phyloP scores from a whole-genome alignment of 2,329 filamentous ascomycete genomes.

The Colletotrichum gloeosporioides region DNA sequence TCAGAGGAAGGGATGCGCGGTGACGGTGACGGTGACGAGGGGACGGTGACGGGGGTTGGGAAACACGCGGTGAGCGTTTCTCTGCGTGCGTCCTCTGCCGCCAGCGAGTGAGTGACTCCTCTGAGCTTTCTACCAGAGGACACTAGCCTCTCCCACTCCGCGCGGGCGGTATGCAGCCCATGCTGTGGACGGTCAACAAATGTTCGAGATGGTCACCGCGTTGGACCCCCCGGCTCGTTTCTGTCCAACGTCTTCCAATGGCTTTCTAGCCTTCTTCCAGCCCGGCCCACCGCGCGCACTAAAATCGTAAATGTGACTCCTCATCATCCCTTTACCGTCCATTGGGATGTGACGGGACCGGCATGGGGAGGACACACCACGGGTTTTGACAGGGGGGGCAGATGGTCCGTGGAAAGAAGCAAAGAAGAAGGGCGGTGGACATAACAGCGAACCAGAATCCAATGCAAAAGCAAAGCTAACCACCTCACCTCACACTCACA shows the following conservation, averaged over 20 bases:
- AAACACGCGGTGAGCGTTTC: slow-evolving; percentile 21
- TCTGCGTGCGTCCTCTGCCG: not conserved
- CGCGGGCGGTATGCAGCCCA: not conserved
- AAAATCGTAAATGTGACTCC: not conserved
- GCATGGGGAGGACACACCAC: not conserved
- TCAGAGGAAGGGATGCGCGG: not conserved
- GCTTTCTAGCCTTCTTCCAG: not conserved
- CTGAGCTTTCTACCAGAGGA: not conserved
- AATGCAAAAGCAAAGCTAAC: slow-evolving; percentile 16
- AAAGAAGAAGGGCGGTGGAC: slow-evolving; percentile 20
- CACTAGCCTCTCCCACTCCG: not conserved
- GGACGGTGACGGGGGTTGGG: slow-evolving; percentile 19
- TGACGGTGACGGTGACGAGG: slow-evolving; percentile 21
- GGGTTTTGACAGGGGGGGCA: not conserved
- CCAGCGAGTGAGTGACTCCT: not conserved
- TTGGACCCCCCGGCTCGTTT: slow-evolving; percentile 1
- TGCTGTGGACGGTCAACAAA: not conserved
- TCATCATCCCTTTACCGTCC: not conserved
- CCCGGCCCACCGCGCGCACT: not conserved
- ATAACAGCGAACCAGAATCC: not conserved
- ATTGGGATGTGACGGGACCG: not conserved
- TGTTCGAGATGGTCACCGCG: not conserved
- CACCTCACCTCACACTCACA: not conserved
- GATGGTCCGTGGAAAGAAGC: slow-evolving; percentile 7
- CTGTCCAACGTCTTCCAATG: not conserved